Evolutionary conservation across 2,329 filamentous ascomycete species (phyloP).

Genomic region (Colletotrichum salicis): DNA sequence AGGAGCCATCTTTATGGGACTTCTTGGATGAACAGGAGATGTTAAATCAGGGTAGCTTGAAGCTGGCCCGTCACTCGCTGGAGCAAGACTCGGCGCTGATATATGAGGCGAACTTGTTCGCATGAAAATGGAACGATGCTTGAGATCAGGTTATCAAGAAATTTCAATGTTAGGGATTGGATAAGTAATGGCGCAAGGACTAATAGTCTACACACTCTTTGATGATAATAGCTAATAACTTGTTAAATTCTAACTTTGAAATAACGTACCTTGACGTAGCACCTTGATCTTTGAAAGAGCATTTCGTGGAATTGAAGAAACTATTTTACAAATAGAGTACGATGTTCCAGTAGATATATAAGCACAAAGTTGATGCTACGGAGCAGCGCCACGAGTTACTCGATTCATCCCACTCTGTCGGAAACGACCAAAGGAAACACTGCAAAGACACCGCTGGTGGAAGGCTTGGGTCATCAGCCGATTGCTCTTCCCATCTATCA

Average conservation of each 20-base stretch:
- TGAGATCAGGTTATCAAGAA: neutral
- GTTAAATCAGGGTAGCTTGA: neutral
- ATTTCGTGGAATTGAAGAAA: too few species aligned
- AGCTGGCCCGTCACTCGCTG: neutral
- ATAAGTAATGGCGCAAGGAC: neutral
- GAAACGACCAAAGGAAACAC: too few species aligned
- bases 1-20: neutral
- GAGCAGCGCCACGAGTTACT: too few species aligned
- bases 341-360: too few species aligned
- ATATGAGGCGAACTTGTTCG: neutral
- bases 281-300: too few species aligned
- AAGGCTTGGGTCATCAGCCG: too few species aligned
- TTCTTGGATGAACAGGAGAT: neutral
- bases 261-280: neutral
- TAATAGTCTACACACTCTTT: neutral
- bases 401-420: too few species aligned
- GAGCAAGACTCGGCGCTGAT: neutral
- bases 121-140: neutral
- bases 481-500: too few species aligned
- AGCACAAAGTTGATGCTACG: too few species aligned
- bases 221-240: neutral
- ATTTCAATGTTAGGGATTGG: neutral
- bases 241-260: neutral
- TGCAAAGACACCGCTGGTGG: too few species aligned
- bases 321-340: too few species aligned